Base-by-base conservation (phyloP, 2,329 filamentous ascomycete species). In the Saccharata proteae region DNA sequence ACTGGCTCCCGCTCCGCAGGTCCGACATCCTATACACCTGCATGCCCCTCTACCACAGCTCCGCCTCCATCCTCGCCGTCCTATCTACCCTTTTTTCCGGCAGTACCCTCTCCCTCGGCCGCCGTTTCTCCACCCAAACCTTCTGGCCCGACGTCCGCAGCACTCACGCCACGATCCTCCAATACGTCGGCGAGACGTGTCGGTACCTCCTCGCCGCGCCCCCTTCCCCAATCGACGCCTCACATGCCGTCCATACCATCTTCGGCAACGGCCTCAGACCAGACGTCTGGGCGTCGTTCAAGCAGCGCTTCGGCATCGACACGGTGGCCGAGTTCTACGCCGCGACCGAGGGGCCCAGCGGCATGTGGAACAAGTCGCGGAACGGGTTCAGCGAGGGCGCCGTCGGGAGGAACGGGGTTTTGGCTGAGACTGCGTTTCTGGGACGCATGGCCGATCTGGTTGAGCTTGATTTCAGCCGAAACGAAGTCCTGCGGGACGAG, bases 41-140 rank as follows among this genome's bases (percentile, higher is more conserved):
- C 52, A 85, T 85, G 79, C 80, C 72, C 1, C 58, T 82, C 18
- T 85, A 84, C 47, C 80, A 86, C 50, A 79, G 78, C 10, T 85
- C 80, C 0, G 80, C 79, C 5, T 69, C 69, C 12, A 71, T 79
- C 19, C 64, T 61, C 5, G 62, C 67, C 18, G 54, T 82, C 38
- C 45, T 72, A 4, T 57, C 54, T 4, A 69, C 72, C 3, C 39
- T 67, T 7, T 14, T 15, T 23, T n/a, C 32, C 10, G 13, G 11
- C 16, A 30, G 26, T n/a, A 74, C 74, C 0, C 55, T 77, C 19
- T 77, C 72, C 45, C 65, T 80, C 21, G 74, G 71, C 13, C 69
- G 67, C 32, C 73, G 67, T 48, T 86, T 86, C 59, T 79, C 73
- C 38, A 74, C 69, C 2, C 68, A 71, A 0, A 64, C 64, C 12